Percentiles rank a stretch among this genome's conserved stretches.
Evolutionary conservation across 129 eudicot genomes (phyloP).

Genomic region (Scalesia atractyloides): DNA sequence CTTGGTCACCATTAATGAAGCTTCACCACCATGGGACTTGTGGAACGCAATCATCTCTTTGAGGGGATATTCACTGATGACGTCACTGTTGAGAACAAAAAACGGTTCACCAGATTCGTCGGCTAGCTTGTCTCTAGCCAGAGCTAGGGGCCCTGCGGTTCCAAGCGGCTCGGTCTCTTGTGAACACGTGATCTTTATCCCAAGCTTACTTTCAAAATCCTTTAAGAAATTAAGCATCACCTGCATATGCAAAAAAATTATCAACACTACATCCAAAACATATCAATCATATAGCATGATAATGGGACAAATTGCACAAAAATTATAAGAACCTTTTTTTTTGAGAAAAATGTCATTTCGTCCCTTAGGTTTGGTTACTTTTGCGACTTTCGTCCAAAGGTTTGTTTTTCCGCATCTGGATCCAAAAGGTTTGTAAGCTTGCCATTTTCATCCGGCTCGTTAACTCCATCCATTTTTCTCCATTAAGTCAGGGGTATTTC

Average conservation of each 20-base stretch:
- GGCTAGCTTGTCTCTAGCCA: slow-evolving; percentile 66
- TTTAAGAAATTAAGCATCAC: slow-evolving; percentile 80
- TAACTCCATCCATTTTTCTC: too few species aligned
- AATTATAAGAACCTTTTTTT: not conserved
- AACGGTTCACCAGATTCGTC: slow-evolving; percentile 71
- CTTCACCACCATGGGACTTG: slow-evolving; percentile 82
- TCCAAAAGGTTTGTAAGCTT: too few species aligned
- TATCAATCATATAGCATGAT: not conserved
- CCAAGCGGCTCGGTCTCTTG: slow-evolving; percentile 88
- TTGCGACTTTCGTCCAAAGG: too few species aligned
- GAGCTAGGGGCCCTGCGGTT: slow-evolving; percentile 83
- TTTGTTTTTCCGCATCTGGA: too few species aligned
- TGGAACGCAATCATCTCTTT: slow-evolving; percentile 78
- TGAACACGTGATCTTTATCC: slow-evolving; percentile 79
- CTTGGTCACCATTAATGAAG: slow-evolving; percentile 85
- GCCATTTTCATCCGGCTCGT: too few species aligned
- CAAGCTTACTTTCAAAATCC: slow-evolving; percentile 75
- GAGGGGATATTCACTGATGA: slow-evolving; percentile 73
- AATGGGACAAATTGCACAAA: not conserved
- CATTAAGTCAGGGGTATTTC: too few species aligned
- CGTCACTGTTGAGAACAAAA: slow-evolving; percentile 80
- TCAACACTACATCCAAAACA: not conserved
- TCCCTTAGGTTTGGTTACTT: too few species aligned
- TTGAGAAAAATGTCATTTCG: too few species aligned
- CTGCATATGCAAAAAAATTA: slow-evolving; percentile 6